These are phyloP conservation scores for Plasmodium malariae DNA, from an alignment of 169 alveolate genomes.

Conservation along the genomic window DNA sequence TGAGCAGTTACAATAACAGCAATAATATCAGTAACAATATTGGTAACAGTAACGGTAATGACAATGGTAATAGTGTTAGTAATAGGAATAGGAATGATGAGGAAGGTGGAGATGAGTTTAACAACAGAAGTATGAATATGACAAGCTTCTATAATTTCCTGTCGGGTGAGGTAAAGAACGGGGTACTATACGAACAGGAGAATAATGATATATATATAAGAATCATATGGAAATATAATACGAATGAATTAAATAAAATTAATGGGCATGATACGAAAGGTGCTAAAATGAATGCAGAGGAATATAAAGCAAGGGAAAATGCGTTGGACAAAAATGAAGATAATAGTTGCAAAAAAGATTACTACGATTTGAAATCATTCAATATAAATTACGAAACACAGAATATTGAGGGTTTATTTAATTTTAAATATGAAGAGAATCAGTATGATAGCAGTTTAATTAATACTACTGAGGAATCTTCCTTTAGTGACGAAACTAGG, in stretches of 20 bases:
- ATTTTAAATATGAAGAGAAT: constrained; percentile 76
- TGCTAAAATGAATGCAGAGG: constrained; percentile 10
- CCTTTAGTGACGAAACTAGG: constrained; percentile 42
- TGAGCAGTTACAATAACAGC: neutral
- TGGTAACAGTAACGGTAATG: too few relatives aligned
- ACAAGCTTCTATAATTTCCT: constrained; percentile 38
- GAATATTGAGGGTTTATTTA: constrained; percentile 71
- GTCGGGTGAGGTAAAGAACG: constrained; percentile 59
- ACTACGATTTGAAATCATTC: constrained; percentile 46
- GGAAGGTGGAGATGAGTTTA: neutral
- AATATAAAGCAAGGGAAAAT: constrained; percentile 8
- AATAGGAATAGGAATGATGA: neutral
- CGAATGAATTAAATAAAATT: constrained; percentile 7
- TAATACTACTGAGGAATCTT: constrained; percentile 42
- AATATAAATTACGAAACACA: constrained; percentile 74
- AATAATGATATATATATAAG: constrained; percentile 54
- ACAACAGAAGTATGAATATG: constrained; percentile 1
- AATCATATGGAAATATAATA: constrained; percentile 66
- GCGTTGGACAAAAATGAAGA: constrained; percentile 12
- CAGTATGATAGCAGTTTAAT: constrained; percentile 75
- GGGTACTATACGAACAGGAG: constrained; percentile 68
- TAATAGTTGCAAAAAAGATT: constrained; percentile 3
- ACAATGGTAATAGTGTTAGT: neutral
- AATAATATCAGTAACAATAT: neutral
- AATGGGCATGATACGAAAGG: neutral